phyloP scores from a whole-genome alignment of 1,139 yeast genomes.

The Yamadazyma oceani region DNA sequence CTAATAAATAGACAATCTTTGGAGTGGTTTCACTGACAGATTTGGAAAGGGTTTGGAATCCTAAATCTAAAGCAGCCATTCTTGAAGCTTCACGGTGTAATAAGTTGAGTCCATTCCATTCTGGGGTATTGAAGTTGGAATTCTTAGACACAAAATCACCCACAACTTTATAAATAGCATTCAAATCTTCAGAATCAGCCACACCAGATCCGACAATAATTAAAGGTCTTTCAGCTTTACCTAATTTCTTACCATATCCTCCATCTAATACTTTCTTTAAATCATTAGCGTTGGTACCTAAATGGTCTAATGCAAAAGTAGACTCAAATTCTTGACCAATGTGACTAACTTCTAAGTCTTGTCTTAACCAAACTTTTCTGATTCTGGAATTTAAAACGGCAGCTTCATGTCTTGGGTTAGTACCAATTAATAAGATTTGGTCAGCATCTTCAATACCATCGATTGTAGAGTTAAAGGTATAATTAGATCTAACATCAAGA shows the following conservation, averaged over 20 bases:
- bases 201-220: slow-evolving; percentile 84
- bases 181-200: slow-evolving; percentile 65
- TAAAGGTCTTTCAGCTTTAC: slow-evolving; percentile 70
- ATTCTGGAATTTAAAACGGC: slow-evolving; percentile 85
- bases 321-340: slow-evolving; percentile 80
- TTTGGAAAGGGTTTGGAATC: slow-evolving; percentile 62
- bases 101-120: slow-evolving; percentile 82
- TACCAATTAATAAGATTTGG: slow-evolving; percentile 74
- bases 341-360: slow-evolving; percentile 63
- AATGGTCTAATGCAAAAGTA: slow-evolving; percentile 64
- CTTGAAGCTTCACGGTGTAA: slow-evolving; percentile 87
- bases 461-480: slow-evolving; percentile 76
- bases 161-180: slow-evolving; percentile 59
- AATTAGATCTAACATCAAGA: slow-evolving; percentile 75
- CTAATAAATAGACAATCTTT: slow-evolving; percentile 76
- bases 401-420: slow-evolving; percentile 90
- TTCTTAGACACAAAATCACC: slow-evolving; percentile 64
- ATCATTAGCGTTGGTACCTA: slow-evolving; percentile 63
- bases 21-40: slow-evolving; percentile 54
- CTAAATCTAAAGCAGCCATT: slow-evolving; percentile 83
- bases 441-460: slow-evolving; percentile 84
- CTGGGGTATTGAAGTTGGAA: slow-evolving; percentile 62
- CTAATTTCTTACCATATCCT: slow-evolving; percentile 66
- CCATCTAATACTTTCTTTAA: slow-evolving; percentile 65
- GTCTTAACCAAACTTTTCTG: slow-evolving; percentile 78